These are phyloP conservation scores for Leccinum disarticulatum DNA, from an alignment of 768 basidiomycete species.

Conservation along the genomic window DNA sequence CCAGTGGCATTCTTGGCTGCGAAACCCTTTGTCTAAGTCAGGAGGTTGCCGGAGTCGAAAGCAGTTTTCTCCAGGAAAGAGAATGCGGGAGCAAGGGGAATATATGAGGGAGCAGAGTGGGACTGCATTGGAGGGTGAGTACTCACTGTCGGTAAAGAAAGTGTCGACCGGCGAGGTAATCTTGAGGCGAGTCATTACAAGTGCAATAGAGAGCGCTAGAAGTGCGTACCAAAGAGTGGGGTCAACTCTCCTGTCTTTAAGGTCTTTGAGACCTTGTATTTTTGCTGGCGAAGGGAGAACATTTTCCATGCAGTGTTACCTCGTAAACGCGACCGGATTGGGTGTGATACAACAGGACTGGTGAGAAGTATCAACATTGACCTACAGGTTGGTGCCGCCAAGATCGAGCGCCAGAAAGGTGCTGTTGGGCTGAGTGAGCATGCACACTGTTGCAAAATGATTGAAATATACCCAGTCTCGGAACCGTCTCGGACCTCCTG, in stretches of 20 bases:
- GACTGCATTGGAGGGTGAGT: conserved; percentile 25
- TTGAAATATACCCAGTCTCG: conserved; percentile 75
- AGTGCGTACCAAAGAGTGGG: conserved; percentile 72
- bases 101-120: conserved; percentile 40
- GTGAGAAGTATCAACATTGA: conserved; percentile 4
- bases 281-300: conserved; percentile 89
- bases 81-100: conserved; percentile 90
- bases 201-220: not conserved
- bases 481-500: conserved; percentile 93
- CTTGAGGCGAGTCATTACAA: conserved; percentile 42
- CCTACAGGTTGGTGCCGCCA: conserved; percentile 96
- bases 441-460: not conserved
- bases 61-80: conserved; percentile 98
- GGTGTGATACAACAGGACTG: not conserved
- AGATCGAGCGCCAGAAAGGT: conserved; percentile 96
- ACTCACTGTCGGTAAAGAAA: conserved; percentile 66
- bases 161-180: conserved; percentile 98
- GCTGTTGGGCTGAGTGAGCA: conserved; percentile 40
- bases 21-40: conserved; percentile 97
- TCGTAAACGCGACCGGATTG: conserved; percentile 84
- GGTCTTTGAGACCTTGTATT: conserved; percentile 92
- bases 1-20: conserved; percentile 73
- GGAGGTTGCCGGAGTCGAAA: conserved; percentile 81
- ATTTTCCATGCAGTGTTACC: conserved; percentile 88
- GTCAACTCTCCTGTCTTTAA: conserved; percentile 92